These are phyloP conservation scores for Sphaerobolus stellatus DNA, from an alignment of 1,284 basidiomycete genomes.

Conservation along the genomic window DNA sequence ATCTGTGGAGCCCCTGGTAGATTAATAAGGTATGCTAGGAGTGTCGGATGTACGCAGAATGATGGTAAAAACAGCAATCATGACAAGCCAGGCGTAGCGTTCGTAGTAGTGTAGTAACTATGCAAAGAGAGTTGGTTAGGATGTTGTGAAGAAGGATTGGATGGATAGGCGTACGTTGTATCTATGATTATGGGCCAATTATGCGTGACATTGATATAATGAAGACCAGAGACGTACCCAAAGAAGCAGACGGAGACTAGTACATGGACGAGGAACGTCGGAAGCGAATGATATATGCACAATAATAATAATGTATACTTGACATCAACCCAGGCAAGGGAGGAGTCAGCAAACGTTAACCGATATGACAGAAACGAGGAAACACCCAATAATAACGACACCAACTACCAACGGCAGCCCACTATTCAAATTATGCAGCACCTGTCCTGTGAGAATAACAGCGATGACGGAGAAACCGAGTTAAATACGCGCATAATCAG, in stretches of 20 bases:
- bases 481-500: no score
- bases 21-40: no score
- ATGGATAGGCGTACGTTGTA: slow-evolving; percentile 6
- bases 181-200: neutral
- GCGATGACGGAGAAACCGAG: slow-evolving; percentile 11
- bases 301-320: no score
- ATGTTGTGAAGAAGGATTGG: no score
- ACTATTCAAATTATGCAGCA: slow-evolving; percentile 5
- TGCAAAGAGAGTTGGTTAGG: neutral
- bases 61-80: slow-evolving; percentile 6
- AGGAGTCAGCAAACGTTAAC: no score
- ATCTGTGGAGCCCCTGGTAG: no score
- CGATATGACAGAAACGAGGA: no score
- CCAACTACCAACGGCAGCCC: slow-evolving; percentile 9
- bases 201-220: neutral
- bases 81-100: slow-evolving; percentile 10
- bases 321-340: no score
- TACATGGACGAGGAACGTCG: neutral
- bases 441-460: slow-evolving; percentile 7
- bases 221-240: neutral
- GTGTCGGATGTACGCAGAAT: no score
- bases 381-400: slow-evolving; percentile 11
- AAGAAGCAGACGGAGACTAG: slow-evolving; percentile 7
- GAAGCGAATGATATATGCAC: no score
- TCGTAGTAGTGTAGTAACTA: slow-evolving; percentile 11